phyloP scores from a whole-genome alignment of 148 eudicot species.

The Nepenthes gracilis region DNA sequence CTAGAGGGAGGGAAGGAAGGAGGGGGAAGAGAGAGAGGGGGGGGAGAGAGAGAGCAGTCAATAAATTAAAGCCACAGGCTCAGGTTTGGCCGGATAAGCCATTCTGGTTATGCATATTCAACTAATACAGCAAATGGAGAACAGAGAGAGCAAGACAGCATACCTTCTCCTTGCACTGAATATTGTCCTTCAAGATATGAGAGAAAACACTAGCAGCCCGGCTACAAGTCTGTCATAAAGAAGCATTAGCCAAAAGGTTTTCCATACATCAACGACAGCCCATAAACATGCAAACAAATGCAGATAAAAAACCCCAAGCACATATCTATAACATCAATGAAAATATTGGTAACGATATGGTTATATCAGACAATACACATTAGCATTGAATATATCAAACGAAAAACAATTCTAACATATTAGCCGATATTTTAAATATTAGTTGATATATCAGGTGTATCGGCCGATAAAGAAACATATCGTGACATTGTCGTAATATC shows the following conservation, averaged over 20 bases:
- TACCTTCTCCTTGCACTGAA: constrained; percentile 86
- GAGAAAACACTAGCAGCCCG: constrained; percentile 87
- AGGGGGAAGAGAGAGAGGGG: too few relatives aligned
- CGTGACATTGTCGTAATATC: too few relatives aligned
- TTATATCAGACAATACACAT: too few relatives aligned
- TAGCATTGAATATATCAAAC: too few relatives aligned
- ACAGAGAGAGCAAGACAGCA: constrained; percentile 7
- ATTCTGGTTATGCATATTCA: background rate
- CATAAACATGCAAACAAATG: background rate
- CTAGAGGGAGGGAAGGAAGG: too few relatives aligned
- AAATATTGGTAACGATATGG: too few relatives aligned
- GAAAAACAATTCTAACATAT: too few relatives aligned
- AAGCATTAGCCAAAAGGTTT: background rate
- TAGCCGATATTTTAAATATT: too few relatives aligned
- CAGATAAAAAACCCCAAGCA: background rate
- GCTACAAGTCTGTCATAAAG: constrained; percentile 53
- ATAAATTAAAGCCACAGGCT: too few relatives aligned
- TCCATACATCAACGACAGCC: background rate
- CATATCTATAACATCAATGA: background rate
- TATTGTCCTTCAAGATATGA: constrained; percentile 65
- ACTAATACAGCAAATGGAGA: background rate
- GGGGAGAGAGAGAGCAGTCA: too few relatives aligned
- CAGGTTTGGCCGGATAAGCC: background rate
- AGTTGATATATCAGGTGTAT: too few relatives aligned
- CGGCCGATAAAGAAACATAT: too few relatives aligned